These are phyloP conservation scores for Eimeria falciformis DNA, from an alignment of 169 alveolate genomes.

Conservation along the genomic window DNA sequence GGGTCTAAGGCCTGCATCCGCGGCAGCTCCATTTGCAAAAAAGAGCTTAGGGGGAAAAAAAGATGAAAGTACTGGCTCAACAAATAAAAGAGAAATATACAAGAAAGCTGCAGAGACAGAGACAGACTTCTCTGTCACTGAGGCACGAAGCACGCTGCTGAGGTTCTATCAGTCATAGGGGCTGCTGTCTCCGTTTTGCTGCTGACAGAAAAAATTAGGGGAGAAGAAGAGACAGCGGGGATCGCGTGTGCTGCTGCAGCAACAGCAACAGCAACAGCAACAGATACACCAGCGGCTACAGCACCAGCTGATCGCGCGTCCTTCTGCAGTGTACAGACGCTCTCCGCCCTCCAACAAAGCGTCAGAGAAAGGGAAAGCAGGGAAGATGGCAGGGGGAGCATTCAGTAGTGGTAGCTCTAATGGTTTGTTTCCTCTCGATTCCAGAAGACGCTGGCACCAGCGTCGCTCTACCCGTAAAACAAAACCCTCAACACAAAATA, in stretches of 20 bases:
- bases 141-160: too few species aligned
- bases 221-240: not conserved
- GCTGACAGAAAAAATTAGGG: not conserved
- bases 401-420: not conserved
- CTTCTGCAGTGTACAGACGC: not conserved
- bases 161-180: too few species aligned
- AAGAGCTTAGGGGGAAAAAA: not conserved
- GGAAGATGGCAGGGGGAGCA: not conserved
- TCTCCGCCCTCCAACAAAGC: not conserved
- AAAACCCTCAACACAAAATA: not conserved
- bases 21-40: not conserved
- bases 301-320: not conserved
- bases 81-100: too few species aligned
- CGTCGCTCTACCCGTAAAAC: not conserved
- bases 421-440: not conserved
- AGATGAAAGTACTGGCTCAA: too few species aligned
- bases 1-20: slow-evolving; percentile 1
- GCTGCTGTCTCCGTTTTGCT: too few species aligned
- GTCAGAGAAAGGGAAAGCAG: not conserved
- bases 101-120: too few species aligned
- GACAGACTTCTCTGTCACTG: too few species aligned
- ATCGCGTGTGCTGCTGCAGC: not conserved
- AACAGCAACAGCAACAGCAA: not conserved
- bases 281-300: not conserved
- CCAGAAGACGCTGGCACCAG: not conserved